Conservation (phyloP, 306 rosid genomes). For the Abrus pulchellus region DNA sequence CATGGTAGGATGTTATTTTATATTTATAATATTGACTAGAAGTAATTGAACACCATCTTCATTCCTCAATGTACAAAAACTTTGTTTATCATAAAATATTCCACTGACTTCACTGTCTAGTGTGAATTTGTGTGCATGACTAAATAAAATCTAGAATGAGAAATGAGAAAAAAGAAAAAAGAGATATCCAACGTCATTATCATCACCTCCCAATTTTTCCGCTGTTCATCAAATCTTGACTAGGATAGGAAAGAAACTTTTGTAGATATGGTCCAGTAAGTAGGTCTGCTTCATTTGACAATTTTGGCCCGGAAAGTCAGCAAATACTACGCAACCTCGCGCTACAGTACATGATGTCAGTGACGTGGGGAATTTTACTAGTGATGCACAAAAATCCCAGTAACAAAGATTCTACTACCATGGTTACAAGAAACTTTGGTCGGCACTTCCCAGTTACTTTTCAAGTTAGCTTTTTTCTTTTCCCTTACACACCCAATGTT, state of each 20-base stretch:
- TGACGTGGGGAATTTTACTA: constrained; percentile 50
- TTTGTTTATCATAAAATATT: background rate
- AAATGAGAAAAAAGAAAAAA: background rate
- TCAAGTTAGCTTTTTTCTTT: background rate
- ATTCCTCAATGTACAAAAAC: background rate
- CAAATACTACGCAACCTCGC: constrained; percentile 44
- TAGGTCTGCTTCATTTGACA: constrained; percentile 42
- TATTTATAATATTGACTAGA: background rate
- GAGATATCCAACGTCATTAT: constrained; percentile 7
- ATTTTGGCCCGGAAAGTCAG: constrained; percentile 50
- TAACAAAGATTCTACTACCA: constrained; percentile 58
- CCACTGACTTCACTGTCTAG: background rate
- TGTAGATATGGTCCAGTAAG: constrained; percentile 30
- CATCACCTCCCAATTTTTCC: constrained; percentile 30
- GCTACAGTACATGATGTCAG: constrained; percentile 29
- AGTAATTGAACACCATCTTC: constrained; percentile 9
- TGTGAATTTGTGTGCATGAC: background rate
- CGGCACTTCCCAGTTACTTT: constrained; percentile 35
- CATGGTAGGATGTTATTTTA: background rate
- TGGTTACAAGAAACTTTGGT: constrained; percentile 55
- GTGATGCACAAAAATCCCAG: constrained; percentile 43
- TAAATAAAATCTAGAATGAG: constrained; percentile 16
- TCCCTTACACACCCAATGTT: background rate
- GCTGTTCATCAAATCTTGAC: constrained; percentile 46
- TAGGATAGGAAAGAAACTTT: constrained; percentile 29